Evolutionary conservation across 192 early-diverging fungal genomes (phyloP).

Genomic region (Backusella circina): DNA sequence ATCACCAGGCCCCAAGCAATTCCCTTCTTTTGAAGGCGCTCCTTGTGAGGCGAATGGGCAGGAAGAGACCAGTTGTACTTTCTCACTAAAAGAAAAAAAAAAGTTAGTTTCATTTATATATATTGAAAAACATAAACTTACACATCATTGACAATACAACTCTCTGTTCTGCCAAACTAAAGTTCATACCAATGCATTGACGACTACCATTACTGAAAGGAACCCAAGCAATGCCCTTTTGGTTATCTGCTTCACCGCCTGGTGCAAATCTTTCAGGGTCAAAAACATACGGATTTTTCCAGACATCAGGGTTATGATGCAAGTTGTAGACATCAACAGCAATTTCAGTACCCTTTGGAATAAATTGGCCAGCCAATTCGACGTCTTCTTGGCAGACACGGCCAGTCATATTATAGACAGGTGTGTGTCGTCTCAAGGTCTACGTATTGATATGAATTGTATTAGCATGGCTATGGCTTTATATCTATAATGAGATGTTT

Average conservation of each 20-base stretch:
- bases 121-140: constrained; percentile 39
- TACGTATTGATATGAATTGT: not conserved
- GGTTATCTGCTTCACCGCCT: constrained; percentile 17
- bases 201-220: constrained; percentile 54
- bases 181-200: constrained; percentile 57
- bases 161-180: constrained; percentile 57
- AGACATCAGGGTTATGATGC: constrained; percentile 26
- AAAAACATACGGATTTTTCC: constrained; percentile 27
- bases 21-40: not conserved
- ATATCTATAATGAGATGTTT: not conserved
- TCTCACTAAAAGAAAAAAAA: not conserved
- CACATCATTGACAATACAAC: constrained; percentile 50
- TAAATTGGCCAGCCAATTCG: not conserved
- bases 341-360: constrained; percentile 7
- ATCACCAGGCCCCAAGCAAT: not conserved
- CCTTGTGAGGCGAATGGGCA: constrained; percentile 11
- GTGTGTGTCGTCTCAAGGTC: not conserved
- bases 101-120: not conserved
- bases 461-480: not conserved
- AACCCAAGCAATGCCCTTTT: constrained; percentile 25
- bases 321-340: constrained; percentile 1
- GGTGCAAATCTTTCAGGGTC: constrained; percentile 27
- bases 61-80: constrained; percentile 15
- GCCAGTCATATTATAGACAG: constrained; percentile 9
- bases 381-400: not conserved